Percentiles rank a stretch among this genome's conserved stretches.
Evolutionary conservation across 257 asterid genomes (phyloP).

Genomic region (Solanum dulcamara): DNA sequence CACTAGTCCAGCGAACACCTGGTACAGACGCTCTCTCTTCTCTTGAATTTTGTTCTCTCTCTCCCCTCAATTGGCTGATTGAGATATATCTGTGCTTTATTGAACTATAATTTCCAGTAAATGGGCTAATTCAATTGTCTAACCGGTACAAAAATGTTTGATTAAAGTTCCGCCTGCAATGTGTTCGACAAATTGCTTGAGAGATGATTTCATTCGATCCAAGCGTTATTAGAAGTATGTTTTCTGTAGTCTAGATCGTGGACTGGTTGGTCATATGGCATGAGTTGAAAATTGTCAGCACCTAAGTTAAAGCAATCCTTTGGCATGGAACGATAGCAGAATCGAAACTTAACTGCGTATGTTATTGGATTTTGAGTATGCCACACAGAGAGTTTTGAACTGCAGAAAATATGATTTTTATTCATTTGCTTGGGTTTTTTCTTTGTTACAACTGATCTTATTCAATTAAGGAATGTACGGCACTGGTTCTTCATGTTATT

Average conservation of each 20-base stretch:
- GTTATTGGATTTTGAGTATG: neutral
- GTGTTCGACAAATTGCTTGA: neutral
- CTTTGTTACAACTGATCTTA: neutral
- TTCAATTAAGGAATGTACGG: neutral
- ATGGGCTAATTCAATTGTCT: no score
- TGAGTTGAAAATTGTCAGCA: neutral
- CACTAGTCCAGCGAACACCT: no score
- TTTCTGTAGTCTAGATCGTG: neutral
- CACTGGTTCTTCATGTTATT: neutral
- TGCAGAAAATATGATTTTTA: neutral
- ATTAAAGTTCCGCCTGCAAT: neutral
- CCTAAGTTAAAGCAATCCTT: neutral
- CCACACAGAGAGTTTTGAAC: neutral
- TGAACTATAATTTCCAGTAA: no score
- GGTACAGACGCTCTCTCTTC: no score
- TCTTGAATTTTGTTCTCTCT: no score
- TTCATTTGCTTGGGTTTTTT: neutral
- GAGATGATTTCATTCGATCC: no score
- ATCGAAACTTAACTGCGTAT: neutral
- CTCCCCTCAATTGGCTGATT: no score
- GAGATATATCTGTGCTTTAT: no score
- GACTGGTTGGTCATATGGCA: neutral
- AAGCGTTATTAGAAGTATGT: no score
- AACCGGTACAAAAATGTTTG: neutral
- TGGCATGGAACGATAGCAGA: neutral